Evolutionary conservation across 805 yeast genomes (phyloP).

Genomic region (Kodamaea laetipori): DNA sequence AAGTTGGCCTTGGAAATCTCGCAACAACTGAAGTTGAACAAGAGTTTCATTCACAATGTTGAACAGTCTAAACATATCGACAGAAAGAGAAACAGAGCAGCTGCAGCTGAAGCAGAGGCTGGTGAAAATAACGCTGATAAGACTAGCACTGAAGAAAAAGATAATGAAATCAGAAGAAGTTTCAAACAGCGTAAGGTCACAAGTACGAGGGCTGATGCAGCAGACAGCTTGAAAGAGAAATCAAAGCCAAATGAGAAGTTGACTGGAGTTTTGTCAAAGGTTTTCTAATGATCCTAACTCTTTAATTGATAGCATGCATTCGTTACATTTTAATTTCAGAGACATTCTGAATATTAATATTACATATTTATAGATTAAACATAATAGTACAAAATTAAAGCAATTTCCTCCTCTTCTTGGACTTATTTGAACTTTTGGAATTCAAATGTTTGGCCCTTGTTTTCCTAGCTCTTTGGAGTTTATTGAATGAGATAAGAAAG

Average conservation of each 20-base stretch:
- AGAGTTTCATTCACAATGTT: conserved; percentile 78
- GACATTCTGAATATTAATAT: background rate
- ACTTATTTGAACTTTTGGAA: background rate
- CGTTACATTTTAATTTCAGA: background rate
- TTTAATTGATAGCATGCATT: background rate
- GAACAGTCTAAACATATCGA: conserved; percentile 82
- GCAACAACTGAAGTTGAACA: conserved; percentile 85
- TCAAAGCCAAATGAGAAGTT: conserved; percentile 43
- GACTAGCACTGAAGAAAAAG: conserved; percentile 27
- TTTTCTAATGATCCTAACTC: conserved; percentile 38
- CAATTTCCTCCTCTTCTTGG: background rate
- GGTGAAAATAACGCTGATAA: conserved; percentile 2
- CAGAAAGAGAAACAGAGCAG: conserved; percentile 54
- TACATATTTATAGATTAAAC: conserved; percentile 3
- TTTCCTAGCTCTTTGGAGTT: conserved; percentile 1
- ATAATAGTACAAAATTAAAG: background rate
- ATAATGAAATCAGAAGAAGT: conserved; percentile 49
- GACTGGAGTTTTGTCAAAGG: conserved; percentile 52
- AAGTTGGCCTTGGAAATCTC: conserved; percentile 85
- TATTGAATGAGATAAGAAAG: conserved; percentile 21
- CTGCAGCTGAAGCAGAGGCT: conserved; percentile 25
- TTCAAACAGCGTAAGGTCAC: conserved; percentile 73
- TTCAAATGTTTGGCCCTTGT: background rate
- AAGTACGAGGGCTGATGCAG: conserved; percentile 67
- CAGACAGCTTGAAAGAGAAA: conserved; percentile 43